Evolutionary conservation across 441 rosid genomes (phyloP).

Genomic region (Rhodomyrtus psidioides): DNA sequence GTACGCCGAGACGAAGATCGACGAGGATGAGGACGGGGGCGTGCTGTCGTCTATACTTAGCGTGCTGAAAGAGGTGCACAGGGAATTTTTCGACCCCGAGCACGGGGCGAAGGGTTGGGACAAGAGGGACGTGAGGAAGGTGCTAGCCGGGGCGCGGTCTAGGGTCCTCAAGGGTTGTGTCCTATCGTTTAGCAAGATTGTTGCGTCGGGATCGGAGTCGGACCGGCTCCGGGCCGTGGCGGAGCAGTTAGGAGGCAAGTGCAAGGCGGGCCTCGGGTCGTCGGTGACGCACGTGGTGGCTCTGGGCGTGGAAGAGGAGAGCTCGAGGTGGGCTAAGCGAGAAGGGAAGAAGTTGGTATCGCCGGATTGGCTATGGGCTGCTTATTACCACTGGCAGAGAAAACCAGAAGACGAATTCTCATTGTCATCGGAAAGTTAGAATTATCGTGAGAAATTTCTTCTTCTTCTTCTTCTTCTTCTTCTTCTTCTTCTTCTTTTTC

Average conservation of each 20-base stretch:
- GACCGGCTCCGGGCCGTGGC: not conserved
- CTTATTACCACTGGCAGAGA: not conserved
- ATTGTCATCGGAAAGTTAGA: not conserved
- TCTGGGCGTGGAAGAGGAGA: not conserved
- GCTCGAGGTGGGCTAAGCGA: not conserved
- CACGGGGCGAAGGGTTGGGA: not conserved
- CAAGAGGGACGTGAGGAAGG: not conserved
- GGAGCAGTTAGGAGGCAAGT: not conserved
- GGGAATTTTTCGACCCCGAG: not conserved
- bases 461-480: too few relatives aligned
- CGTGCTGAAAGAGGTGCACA: not conserved
- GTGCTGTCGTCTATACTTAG: not conserved
- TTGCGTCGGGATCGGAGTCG: not conserved
- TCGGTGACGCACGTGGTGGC: not conserved
- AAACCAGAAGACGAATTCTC: not conserved
- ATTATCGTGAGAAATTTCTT: not conserved
- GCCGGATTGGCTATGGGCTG: not conserved
- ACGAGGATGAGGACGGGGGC: not conserved
- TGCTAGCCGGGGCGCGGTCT: not conserved
- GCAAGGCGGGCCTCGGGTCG: not conserved
- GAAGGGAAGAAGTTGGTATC: not conserved
- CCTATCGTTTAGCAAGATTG: not conserved
- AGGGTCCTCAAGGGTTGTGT: not conserved
- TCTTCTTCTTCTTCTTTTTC: too few relatives aligned
- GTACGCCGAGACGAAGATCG: not conserved